These are phyloP conservation scores for Colletotrichum tanaceti DNA, from an alignment of 2,329 filamentous ascomycete species.

Conservation along the genomic window DNA sequence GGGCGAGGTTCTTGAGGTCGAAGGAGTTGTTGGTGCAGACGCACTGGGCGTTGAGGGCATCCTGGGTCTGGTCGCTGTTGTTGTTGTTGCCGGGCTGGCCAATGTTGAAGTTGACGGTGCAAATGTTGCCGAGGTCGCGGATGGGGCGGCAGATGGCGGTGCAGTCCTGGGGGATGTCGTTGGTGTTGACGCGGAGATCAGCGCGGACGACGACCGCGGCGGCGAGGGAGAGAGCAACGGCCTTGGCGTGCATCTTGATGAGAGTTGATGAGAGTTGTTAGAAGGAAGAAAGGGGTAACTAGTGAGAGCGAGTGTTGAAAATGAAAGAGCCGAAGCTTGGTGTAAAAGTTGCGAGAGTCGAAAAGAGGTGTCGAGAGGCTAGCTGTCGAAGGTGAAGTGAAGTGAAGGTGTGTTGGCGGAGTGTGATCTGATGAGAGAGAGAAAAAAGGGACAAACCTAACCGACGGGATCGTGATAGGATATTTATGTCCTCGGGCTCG, in stretches of 20 bases:
- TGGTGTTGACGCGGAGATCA: constrained; percentile 49
- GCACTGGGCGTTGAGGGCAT: constrained; percentile 38
- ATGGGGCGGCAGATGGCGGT: constrained; percentile 52
- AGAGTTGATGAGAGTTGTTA: not conserved
- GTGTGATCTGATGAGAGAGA: constrained; percentile 34
- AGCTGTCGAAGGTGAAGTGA: constrained; percentile 41
- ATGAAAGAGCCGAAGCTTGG: constrained; percentile 28
- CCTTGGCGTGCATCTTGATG: constrained; percentile 46
- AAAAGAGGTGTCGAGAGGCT: constrained; percentile 33
- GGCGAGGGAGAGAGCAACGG: constrained; percentile 46
- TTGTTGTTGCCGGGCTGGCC: constrained; percentile 35
- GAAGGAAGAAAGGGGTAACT: not conserved
- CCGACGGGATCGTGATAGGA: constrained; percentile 38
- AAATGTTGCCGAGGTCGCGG: constrained; percentile 50
- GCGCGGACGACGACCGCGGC: constrained; percentile 48
- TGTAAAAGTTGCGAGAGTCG: constrained; percentile 10
- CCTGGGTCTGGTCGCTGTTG: constrained; percentile 39
- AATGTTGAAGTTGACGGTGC: constrained; percentile 48
- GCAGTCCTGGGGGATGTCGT: constrained; percentile 52
- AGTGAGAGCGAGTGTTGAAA: constrained; percentile 26
- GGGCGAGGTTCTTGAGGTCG: constrained; percentile 37
- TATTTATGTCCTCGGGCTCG: constrained; percentile 36
- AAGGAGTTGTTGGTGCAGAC: constrained; percentile 40
- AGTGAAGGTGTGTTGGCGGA: constrained; percentile 27
- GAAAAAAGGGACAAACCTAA: not conserved